Conservation (phyloP, 805 yeast genomes). For the Ogataea haglerorum region DNA sequence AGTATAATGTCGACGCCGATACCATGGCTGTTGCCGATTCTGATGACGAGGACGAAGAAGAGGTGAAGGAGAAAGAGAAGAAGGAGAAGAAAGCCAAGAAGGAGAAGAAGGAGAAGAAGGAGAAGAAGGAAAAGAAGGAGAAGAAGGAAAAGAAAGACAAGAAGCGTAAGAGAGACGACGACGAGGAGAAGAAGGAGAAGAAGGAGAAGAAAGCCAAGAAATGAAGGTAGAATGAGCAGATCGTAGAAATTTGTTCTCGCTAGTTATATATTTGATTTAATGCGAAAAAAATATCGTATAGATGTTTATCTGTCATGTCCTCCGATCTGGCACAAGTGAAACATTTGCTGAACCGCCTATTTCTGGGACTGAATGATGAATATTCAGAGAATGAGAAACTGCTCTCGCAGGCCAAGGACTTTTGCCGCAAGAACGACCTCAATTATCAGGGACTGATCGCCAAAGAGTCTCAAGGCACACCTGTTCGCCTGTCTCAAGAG, state of each 20-base stretch:
- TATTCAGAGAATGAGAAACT: constrained; percentile 22
- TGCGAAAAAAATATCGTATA: constrained; percentile 15
- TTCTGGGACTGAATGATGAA: constrained; percentile 30
- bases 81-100: constrained; percentile 25
- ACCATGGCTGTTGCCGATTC: constrained; percentile 42
- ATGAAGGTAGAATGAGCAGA: constrained; percentile 20
- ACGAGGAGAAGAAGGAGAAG: constrained; percentile 10
- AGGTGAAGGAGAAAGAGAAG: constrained; percentile 22
- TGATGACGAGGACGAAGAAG: constrained; percentile 32
- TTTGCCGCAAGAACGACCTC: constrained; percentile 10
- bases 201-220: constrained; percentile 22
- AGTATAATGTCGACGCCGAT: constrained; percentile 96
- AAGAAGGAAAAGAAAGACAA: constrained; percentile 24
- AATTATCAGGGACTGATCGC: constrained; percentile 8
- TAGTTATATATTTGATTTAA: constrained; percentile 16
- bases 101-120: constrained; percentile 30
- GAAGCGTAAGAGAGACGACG: constrained; percentile 8
- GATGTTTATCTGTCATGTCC: constrained; percentile 5
- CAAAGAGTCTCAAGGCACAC: neutral
- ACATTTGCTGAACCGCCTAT: constrained; percentile 25
- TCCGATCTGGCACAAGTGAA: constrained; percentile 19
- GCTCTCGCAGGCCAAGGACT: constrained; percentile 13
- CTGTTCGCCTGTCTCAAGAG: constrained; percentile 8
- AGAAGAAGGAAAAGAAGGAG: constrained; percentile 31
- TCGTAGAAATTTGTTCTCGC: constrained; percentile 19